phyloP scores from a whole-genome alignment of 495 filamentous ascomycete genomes.

The Aspergillus bertholletiae region DNA sequence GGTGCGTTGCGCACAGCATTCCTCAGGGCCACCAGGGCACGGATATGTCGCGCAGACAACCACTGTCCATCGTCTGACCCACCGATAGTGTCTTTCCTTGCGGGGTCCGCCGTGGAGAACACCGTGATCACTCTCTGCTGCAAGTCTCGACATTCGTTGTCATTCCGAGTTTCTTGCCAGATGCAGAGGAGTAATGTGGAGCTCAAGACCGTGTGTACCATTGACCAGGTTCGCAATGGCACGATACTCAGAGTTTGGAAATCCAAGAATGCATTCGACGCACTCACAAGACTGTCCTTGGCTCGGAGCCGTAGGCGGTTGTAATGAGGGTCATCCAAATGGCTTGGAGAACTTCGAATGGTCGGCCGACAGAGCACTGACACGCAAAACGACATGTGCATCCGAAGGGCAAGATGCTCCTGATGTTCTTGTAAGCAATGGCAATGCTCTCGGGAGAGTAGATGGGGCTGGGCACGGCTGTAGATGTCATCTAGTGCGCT shows the following conservation, averaged over 20 bases:
- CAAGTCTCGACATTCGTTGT: constrained; percentile 28
- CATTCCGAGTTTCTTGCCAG: constrained; percentile 36
- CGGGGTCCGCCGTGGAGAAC: constrained; percentile 23
- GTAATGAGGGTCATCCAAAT: constrained; percentile 3
- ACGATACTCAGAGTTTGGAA: constrained; percentile 33
- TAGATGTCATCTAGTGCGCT: constrained; percentile 22
- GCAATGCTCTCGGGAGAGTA: constrained; percentile 21
- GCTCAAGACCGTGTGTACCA: constrained; percentile 36
- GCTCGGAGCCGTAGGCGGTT: constrained; percentile 22
- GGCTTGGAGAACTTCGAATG: constrained; percentile 18
- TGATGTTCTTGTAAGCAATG: constrained; percentile 30
- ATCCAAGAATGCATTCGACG: constrained; percentile 31
- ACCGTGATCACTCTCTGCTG: constrained; percentile 35
- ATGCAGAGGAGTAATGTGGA: constrained; percentile 36
- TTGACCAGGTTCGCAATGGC: constrained; percentile 34
- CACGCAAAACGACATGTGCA: constrained; percentile 30
- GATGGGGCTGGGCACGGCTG: constrained; percentile 17
- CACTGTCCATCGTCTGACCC: constrained; percentile 23
- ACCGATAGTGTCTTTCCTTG: constrained; percentile 9
- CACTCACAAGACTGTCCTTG: constrained; percentile 27
- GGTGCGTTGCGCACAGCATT: constrained; percentile 19
- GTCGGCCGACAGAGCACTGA: constrained; percentile 35
- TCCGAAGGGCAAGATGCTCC: constrained; percentile 32
- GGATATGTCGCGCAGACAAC: constrained; percentile 33
- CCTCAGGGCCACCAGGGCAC: constrained; percentile 29